Percentiles rank a stretch among this genome's conserved stretches.
These are phyloP conservation scores for Monascus ruber DNA, from an alignment of 2,329 filamentous ascomycete genomes.

Conservation along the genomic window DNA sequence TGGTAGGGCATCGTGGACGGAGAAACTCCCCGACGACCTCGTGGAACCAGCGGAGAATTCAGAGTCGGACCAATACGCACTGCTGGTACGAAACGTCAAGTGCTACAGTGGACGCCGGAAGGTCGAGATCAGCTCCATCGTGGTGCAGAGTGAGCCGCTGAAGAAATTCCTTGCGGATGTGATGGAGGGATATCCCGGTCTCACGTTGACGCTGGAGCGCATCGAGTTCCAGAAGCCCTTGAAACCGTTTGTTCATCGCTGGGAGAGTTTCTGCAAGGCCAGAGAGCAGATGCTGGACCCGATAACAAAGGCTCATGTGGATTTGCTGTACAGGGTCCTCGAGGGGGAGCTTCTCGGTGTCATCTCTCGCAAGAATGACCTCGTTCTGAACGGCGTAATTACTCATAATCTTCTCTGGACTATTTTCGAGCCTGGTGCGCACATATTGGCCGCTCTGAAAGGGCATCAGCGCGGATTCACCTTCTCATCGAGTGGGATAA, in stretches of 20 bases:
- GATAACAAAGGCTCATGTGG: slow-evolving; percentile 36
- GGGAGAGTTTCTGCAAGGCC: slow-evolving; percentile 38
- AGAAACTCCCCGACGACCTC: slow-evolving; percentile 44
- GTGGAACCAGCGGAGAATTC: slow-evolving; percentile 49
- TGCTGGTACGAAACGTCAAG: slow-evolving; percentile 49
- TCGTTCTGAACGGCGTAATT: slow-evolving; percentile 42
- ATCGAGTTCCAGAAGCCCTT: slow-evolving; percentile 53
- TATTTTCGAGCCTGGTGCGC: slow-evolving; percentile 24
- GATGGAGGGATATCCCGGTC: slow-evolving; percentile 47
- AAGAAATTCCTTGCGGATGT: slow-evolving; percentile 46
- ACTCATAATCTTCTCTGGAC: slow-evolving; percentile 38
- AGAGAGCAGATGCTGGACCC: slow-evolving; percentile 33
- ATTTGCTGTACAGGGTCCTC: slow-evolving; percentile 38
- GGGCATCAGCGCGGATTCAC: slow-evolving; percentile 5
- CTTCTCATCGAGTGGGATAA: slow-evolving; percentile 1
- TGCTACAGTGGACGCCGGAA: slow-evolving; percentile 49
- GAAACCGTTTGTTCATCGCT: slow-evolving; percentile 55
- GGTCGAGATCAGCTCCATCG: slow-evolving; percentile 50
- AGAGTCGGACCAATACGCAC: slow-evolving; percentile 50
- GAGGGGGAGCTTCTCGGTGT: slow-evolving; percentile 41
- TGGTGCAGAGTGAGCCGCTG: slow-evolving; percentile 52
- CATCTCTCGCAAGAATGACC: slow-evolving; percentile 41
- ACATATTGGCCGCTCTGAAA: slow-evolving; percentile 3
- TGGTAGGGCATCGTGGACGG: slow-evolving; percentile 45
- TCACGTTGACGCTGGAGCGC: slow-evolving; percentile 48